Base-by-base conservation (phyloP, 2,329 filamentous ascomycete species). In the Diplocarpon mali region DNA sequence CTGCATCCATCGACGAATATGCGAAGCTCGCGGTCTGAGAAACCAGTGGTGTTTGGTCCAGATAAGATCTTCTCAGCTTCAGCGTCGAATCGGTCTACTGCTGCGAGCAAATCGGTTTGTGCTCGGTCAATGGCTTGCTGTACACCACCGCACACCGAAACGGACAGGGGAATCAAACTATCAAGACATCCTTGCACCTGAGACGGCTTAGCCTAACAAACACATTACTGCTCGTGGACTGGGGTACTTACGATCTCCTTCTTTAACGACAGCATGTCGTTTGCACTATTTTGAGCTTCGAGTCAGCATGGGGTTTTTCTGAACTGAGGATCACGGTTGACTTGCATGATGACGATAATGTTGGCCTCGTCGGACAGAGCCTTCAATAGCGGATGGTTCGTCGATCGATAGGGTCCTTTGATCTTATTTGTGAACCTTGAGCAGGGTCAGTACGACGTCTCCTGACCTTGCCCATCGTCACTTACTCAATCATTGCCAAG, bases 201-300 rank as follows among this genome's bases (percentile, higher is more conserved):
- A 7, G 20, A 24, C 20, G 7, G 3, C 20, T 24, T 24, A 24
- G 20, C 20, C 3, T 24, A 3, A 24, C 20, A 24, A 24, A 24
- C 20, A 24, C 20, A 7, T 7, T 4, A 24, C 20, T 24, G 20
- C 20, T 24, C 4, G 20, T 24, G 3, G 20, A 24, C 20, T 24
- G 20, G 7, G 7, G 20, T 24, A 24, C 20, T 24, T 7, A n/a
- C 46, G 7, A 52, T 50, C 42, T 56, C 53, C 35, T 56, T 56
- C 34, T 51, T 50, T 17, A 55, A 30, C 1, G 55, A 58, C 2
- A 56, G 9, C 17, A 59, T 51, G 31, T 59, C 54, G 37, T 58
- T 58, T 2, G 46, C 45, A 34, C 47, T 52, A 28, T 17, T 13
- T 35, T 12, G 11, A 3, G 28, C 12, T 32, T 27, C 11, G n/a